Conservation (phyloP, 2,329 filamentous ascomycete species). For the Cryphonectria carpinicola region DNA sequence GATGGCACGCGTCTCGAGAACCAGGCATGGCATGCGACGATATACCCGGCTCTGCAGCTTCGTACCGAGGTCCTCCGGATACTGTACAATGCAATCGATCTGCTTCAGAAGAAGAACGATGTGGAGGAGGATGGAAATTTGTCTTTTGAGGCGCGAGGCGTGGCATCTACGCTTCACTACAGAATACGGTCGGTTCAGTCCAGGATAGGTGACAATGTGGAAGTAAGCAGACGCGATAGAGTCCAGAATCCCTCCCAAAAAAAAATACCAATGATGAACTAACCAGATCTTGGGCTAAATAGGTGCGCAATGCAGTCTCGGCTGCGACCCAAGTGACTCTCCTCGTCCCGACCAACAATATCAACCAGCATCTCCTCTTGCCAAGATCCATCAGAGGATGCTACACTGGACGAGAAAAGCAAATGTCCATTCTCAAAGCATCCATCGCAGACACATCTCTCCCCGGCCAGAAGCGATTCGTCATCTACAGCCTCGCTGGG, state of each 20-base stretch:
- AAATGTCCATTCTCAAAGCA: constrained; percentile 20
- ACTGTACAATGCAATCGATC: neutral
- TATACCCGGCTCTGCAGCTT: neutral
- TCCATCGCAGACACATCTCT: constrained; percentile 11
- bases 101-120: neutral
- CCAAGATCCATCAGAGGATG: constrained; percentile 15
- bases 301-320: constrained; percentile 1
- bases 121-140: neutral
- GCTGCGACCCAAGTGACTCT: constrained; percentile 1
- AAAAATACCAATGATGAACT: neutral
- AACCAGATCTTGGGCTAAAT: neutral
- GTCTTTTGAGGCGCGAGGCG: neutral
- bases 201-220: neutral
- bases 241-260: too few relatives aligned
- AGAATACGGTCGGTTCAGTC: neutral
- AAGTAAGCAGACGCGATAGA: neutral
- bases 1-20: neutral
- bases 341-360: neutral
- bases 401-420: constrained; percentile 22
- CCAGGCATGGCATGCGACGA: neutral
- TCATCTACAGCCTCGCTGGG: constrained; percentile 35
- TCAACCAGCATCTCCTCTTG: constrained; percentile 2
- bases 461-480: constrained; percentile 30
- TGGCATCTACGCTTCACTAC: neutral
- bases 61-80: neutral